Base-by-base conservation (phyloP, 2,329 filamentous ascomycete genomes). In the Cladophialophora bantiana region DNA sequence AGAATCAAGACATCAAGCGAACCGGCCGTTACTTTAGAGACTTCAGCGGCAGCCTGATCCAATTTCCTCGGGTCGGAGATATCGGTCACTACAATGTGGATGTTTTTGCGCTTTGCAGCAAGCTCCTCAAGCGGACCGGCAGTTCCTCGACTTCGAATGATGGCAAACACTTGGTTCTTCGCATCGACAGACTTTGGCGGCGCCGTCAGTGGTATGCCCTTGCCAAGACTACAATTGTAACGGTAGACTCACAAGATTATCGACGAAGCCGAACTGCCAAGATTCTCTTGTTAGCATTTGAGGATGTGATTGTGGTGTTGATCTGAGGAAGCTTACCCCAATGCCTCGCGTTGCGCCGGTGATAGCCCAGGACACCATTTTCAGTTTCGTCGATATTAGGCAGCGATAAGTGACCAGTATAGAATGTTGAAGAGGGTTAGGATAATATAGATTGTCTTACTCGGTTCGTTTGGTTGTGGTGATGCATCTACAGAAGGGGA, bases 1-100 rank as follows among this genome's bases (percentile, higher is more conserved):
- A 79, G 76, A 66, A 83, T 78, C 15, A 83, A 71, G 54, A 80
- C 76, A 71, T 83, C 81, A 20, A 82, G 74, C 31, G 68, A 75
- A 35, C 78, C 78, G 26, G 72, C 74, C 4, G 77, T 79, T 63
- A 81, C 71, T n/a, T 70, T 62, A 12, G 77, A 69, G 15, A 74
- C 72, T 36, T 73, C 68, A 1, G 72, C 69, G 18, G 78, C 78
- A 15, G 78, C 78, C n/a, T 65, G 35, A 34, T 45, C 57, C 53
- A 67, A 56, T 42, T 62, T 67, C 35, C 20, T 31, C 12, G 67
- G 67, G 60, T 65, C 58, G 53, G 64, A 73, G n/a, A 79, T 67
- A 65, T 81, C 77, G 58, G 68, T 78, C 55, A 75, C 70, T 64
- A 83, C 60, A 59, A 81, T 64, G 69, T 80, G 78, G 50, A 81